These are phyloP conservation scores for Psophocarpus tetragonolobus DNA, from an alignment of 306 rosid species.

Conservation along the genomic window DNA sequence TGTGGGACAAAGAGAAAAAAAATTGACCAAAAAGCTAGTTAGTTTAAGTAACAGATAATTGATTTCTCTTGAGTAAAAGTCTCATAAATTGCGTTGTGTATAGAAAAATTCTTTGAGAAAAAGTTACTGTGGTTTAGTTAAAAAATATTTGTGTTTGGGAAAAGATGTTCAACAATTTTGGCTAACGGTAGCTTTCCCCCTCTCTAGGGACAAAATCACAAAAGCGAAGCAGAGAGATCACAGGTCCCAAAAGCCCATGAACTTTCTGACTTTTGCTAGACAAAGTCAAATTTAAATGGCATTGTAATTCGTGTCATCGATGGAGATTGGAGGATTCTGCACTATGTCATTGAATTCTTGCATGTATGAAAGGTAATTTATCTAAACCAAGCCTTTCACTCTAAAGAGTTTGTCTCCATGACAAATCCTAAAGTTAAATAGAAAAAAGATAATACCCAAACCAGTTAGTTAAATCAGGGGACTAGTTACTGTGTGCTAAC, in stretches of 20 bases:
- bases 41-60: background rate
- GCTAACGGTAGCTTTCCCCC: background rate
- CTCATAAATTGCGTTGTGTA: background rate
- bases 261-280: constrained; percentile 28
- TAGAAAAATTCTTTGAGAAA: background rate
- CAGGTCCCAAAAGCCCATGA: constrained; percentile 10
- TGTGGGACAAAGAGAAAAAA: constrained; percentile 18
- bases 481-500: constrained; percentile 17
- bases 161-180: constrained; percentile 23
- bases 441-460: background rate
- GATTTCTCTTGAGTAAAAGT: background rate
- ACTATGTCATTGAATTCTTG: constrained; percentile 22
- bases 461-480: constrained; percentile 1
- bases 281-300: constrained; percentile 17
- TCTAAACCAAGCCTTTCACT: background rate
- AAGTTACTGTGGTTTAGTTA: background rate
- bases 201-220: constrained; percentile 29
- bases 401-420: background rate
- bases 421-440: background rate
- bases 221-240: constrained; percentile 21
- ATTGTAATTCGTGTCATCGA: constrained; percentile 27
- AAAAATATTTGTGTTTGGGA: background rate
- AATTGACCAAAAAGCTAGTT: background rate
- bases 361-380: background rate
- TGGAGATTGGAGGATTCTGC: constrained; percentile 27